Evolutionary conservation across 768 basidiomycete genomes (phyloP).

Genomic region (Serendipita vermifera): DNA sequence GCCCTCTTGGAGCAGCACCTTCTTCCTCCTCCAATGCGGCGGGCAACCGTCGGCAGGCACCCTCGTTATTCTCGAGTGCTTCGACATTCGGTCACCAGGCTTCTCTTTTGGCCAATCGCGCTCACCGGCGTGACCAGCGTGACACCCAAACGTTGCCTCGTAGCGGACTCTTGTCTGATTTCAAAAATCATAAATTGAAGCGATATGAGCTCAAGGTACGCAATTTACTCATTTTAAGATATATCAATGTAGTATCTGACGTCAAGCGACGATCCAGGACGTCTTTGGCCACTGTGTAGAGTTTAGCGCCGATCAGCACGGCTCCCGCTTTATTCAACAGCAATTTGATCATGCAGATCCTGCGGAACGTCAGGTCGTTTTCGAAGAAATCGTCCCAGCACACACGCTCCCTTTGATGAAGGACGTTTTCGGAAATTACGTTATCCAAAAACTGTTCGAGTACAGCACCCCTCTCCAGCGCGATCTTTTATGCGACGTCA

Average conservation of each 20-base stretch:
- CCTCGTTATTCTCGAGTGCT: neutral
- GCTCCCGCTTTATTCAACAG: slow-evolving; percentile 93
- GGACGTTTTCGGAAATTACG: slow-evolving; percentile 96
- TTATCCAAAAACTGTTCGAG: slow-evolving; percentile 89
- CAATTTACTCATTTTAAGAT: neutral
- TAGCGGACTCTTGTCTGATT: neutral
- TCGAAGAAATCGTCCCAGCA: slow-evolving; percentile 72
- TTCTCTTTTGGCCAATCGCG: neutral
- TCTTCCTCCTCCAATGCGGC: neutral
- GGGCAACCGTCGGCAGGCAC: neutral
- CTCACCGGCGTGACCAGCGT: neutral
- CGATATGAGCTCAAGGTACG: slow-evolving; percentile 6
- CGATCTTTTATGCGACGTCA: slow-evolving; percentile 47
- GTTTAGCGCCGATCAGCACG: slow-evolving; percentile 89
- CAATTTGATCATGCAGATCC: slow-evolving; percentile 62
- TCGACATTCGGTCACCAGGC: slow-evolving; percentile 1
- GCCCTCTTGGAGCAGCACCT: neutral
- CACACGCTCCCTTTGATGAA: slow-evolving; percentile 62
- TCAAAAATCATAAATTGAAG: slow-evolving; percentile 9
- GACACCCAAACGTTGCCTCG: neutral
- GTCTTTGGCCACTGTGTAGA: slow-evolving; percentile 76
- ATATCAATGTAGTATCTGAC: neutral
- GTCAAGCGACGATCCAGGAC: slow-evolving; percentile 39
- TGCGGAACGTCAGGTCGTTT: slow-evolving; percentile 69
- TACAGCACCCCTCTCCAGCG: slow-evolving; percentile 68